phyloP scores from a whole-genome alignment of 2,329 filamentous ascomycete genomes.

The Taxawa tesnikishii region DNA sequence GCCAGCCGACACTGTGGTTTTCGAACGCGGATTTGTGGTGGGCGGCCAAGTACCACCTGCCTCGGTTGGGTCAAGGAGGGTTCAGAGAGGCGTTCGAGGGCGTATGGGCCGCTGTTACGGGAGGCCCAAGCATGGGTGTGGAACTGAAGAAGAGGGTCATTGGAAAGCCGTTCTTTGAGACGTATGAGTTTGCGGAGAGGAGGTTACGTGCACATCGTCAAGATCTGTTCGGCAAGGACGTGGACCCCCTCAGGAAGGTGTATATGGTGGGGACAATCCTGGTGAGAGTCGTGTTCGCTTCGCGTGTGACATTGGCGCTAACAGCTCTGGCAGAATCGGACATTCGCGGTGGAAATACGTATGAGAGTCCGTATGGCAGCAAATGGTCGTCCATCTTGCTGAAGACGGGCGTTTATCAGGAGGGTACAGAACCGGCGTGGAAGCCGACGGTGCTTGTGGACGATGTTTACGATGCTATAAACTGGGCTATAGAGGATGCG shows the following conservation, averaged over 20 bases:
- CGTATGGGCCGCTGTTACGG: slow-evolving; percentile 63
- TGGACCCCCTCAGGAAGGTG: slow-evolving; percentile 51
- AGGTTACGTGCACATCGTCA: slow-evolving; percentile 52
- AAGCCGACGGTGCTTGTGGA: slow-evolving; percentile 55
- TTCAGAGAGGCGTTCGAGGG: slow-evolving; percentile 75
- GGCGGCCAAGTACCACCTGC: slow-evolving; percentile 73
- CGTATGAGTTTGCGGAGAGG: slow-evolving; percentile 75
- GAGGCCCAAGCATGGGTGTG: slow-evolving; percentile 31
- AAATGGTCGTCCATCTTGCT: slow-evolving; percentile 70
- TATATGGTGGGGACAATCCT: slow-evolving; percentile 74
- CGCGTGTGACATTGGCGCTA: background rate
- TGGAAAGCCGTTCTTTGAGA: slow-evolving; percentile 68
- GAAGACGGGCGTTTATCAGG: slow-evolving; percentile 63
- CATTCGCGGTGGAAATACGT: slow-evolving; percentile 76
- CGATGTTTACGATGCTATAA: slow-evolving; percentile 64
- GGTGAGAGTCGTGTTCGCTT: slow-evolving; percentile 7
- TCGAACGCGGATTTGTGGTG: slow-evolving; percentile 85
- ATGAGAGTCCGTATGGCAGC: slow-evolving; percentile 52
- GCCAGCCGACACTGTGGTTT: slow-evolving; percentile 72
- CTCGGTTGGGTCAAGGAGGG: slow-evolving; percentile 81
- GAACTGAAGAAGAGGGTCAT: slow-evolving; percentile 54
- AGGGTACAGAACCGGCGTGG: slow-evolving; percentile 43
- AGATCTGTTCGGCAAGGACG: slow-evolving; percentile 27
- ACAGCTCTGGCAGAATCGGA: slow-evolving; percentile 58
- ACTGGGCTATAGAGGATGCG: slow-evolving; percentile 56